These are phyloP conservation scores for Westerdykella ornata DNA, from an alignment of 2,329 filamentous ascomycete genomes.

Conservation along the genomic window DNA sequence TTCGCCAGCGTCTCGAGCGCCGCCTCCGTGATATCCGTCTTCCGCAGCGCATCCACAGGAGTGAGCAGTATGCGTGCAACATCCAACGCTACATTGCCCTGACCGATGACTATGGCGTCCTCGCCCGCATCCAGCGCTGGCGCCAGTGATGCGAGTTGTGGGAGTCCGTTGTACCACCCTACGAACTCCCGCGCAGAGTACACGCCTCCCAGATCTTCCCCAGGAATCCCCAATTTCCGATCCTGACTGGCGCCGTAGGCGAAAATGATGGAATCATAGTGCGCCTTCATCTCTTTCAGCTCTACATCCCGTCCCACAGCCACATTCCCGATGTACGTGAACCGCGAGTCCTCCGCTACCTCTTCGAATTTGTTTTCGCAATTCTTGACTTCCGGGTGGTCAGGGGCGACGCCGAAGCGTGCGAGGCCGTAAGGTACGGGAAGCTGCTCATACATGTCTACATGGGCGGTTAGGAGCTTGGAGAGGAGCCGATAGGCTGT, in stretches of 20 bases:
- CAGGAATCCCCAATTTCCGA: constrained; percentile 67
- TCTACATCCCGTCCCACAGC: constrained; percentile 66
- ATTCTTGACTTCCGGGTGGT: constrained; percentile 99
- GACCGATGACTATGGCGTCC: constrained; percentile 80
- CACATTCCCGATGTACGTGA: constrained; percentile 88
- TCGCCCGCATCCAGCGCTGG: constrained; percentile 70
- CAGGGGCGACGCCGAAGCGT: constrained; percentile 91
- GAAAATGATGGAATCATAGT: constrained; percentile 90
- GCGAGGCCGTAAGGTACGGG: constrained; percentile 91
- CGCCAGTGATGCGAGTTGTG: constrained; percentile 66
- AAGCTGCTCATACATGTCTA: constrained; percentile 95
- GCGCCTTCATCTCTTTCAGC: constrained; percentile 60
- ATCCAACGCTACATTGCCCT: constrained; percentile 94
- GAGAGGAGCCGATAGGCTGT: constrained; percentile 78
- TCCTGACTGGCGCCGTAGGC: constrained; percentile 89
- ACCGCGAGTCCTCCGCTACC: constrained; percentile 72
- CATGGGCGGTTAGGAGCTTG: constrained; percentile 60
- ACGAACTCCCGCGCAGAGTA: constrained; percentile 90
- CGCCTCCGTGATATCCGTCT: constrained; percentile 83
- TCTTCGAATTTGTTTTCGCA: constrained; percentile 91
- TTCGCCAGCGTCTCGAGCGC: constrained; percentile 66
- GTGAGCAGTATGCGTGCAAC: constrained; percentile 82
- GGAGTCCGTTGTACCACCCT: constrained; percentile 96
- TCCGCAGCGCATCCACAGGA: constrained; percentile 63
- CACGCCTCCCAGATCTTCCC: constrained; percentile 70